Base-by-base conservation (phyloP, 2,329 filamentous ascomycete genomes). In the Pseudogymnoascus sp. region DNA sequence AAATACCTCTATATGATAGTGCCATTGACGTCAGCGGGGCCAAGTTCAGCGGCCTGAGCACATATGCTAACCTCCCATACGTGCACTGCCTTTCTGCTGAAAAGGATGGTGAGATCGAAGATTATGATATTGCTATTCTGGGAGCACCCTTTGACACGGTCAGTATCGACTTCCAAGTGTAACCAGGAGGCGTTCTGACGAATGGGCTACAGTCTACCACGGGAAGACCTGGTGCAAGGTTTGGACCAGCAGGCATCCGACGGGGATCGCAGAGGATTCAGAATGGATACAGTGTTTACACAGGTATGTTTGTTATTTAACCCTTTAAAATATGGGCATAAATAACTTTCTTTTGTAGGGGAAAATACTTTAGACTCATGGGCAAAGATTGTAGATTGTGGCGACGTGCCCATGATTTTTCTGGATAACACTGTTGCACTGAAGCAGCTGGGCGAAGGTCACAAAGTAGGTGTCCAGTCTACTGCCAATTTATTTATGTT, bases 91-190 rank as follows among this genome's bases (percentile, higher is more conserved):
- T 57, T 62, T n/a, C 48, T 34, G n/a, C 45, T 2, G 23, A 19
- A 25, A 6, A 37, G 14, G 21, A 60, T 6, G 13, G 8, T 3
- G 41, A 48, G 19, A 13, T 21, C 6, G 65, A 37, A 13, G 51
- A 25, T 8, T 67, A 66, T 60, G 66, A 67, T 37, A 67, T 76
- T 64, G 80, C 80, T 14, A 75, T 83, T 62, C 67, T 83, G 6
- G 80, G 80, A 4, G 80, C 80, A 3, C 80, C 80, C 0, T 81
- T 82, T 64, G 80, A 82, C 68, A 82, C 80, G 0, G 79, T 76
- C 60, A 65, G 68, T 64, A 37, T 6, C 25, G n/a, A 19, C 16
- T 19, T 16, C 6, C n/a, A 11, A 57, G 8, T 13, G 25, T 57
- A 16, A 19, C 14, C 10, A 2, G n/a, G n/a, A 13, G 51, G 8